Percentiles rank a stretch among this genome's conserved stretches.
phyloP scores from a whole-genome alignment of 306 rosid genomes.

The Gastrolobium bilobum region DNA sequence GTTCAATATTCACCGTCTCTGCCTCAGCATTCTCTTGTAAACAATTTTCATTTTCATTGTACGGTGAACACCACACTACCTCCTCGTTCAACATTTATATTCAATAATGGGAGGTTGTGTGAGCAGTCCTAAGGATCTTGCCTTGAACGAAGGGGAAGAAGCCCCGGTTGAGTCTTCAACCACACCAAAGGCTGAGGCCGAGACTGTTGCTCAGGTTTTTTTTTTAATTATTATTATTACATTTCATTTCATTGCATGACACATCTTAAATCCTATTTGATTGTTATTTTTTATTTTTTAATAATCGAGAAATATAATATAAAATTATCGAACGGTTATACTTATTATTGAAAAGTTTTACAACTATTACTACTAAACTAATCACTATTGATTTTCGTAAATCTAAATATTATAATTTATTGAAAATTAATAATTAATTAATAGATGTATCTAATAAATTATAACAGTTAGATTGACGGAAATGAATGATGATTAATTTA shows the following conservation, averaged over 20 bases:
- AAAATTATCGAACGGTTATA: no score
- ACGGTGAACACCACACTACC: slow-evolving; percentile 31
- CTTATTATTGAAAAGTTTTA: no score
- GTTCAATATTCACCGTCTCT: slow-evolving; percentile 16
- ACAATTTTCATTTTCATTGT: not conserved
- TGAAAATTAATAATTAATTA: no score
- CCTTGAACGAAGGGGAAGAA: slow-evolving; percentile 15
- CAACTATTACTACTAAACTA: no score
- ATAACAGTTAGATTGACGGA: no score
- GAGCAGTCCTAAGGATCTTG: slow-evolving; percentile 72
- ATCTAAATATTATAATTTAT: no score
- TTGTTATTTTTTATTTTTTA: not conserved
- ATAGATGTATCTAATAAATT: no score
- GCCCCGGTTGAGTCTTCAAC: slow-evolving; percentile 55
- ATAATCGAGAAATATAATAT: not conserved
- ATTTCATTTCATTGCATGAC: not conserved
- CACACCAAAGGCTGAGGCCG: slow-evolving; percentile 50
- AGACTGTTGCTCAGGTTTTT: slow-evolving; percentile 47
- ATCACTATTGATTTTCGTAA: no score
- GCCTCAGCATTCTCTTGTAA: slow-evolving; percentile 40
- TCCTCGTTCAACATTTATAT: slow-evolving; percentile 9
- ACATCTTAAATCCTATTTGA: not conserved
- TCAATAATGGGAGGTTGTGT: slow-evolving; percentile 89
- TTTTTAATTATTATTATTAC: not conserved
- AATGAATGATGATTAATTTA: no score